phyloP scores from a whole-genome alignment of 495 filamentous ascomycete genomes.

The Poronia punctata region DNA sequence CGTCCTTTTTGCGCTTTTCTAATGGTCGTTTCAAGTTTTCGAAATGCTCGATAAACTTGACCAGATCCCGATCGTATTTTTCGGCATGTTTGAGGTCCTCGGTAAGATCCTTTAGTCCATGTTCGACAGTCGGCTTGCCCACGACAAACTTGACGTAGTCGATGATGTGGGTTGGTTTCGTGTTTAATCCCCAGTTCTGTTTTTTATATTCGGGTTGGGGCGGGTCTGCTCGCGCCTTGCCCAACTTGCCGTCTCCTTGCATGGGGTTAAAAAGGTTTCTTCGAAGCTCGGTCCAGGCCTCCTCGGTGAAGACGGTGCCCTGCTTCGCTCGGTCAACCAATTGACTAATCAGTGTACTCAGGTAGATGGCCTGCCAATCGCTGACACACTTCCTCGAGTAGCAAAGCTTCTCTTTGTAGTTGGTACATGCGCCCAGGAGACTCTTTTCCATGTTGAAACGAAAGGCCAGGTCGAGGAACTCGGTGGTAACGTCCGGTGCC shows the following conservation, averaged over 20 bases:
- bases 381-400: conserved; percentile 56
- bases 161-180: conserved; percentile 52
- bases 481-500: conserved; percentile 16
- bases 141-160: conserved; percentile 67
- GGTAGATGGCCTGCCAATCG: conserved; percentile 44
- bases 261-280: conserved; percentile 30
- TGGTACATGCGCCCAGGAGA: conserved; percentile 68
- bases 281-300: conserved; percentile 48
- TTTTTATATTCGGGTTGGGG: conserved; percentile 37
- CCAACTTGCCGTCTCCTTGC: conserved; percentile 8
- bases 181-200: conserved; percentile 25
- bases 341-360: conserved; percentile 66
- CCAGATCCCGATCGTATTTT: conserved; percentile 21
- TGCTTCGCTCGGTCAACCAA: conserved; percentile 80
- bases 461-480: conserved; percentile 51
- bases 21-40: conserved; percentile 13
- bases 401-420: conserved; percentile 62
- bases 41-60: conserved; percentile 14
- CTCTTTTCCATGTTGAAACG: conserved; percentile 58
- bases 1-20: conserved; percentile 12
- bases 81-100: conserved; percentile 14
- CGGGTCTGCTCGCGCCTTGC: conserved; percentile 16
- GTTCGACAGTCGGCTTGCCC: conserved; percentile 43
- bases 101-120: conserved; percentile 40
- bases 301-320: conserved; percentile 58